Evolutionary conservation across 768 basidiomycete species (phyloP), one percentile per base, ranked within the genome.

Genomic region (Naganishia vaughanmartiniae): DNA sequence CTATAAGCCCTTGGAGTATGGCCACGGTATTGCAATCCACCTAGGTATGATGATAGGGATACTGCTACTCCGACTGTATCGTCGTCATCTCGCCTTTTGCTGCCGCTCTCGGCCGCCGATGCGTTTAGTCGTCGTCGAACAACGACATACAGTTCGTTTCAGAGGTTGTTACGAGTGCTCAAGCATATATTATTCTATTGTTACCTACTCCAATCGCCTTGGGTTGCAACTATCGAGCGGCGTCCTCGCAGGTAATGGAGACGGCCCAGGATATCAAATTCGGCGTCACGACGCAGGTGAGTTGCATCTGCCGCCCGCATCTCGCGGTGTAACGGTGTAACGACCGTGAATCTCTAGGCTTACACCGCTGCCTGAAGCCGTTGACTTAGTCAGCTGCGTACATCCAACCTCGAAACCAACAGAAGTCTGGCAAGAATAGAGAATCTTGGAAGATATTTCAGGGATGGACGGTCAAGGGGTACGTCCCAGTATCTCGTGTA

Each of bases 161-260:
- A 51, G 19, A 51, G 6, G 48, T 51, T 21, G 48, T 51, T 51
- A 12, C n/a, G 4, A n/a, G 48, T 51, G 48, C 48, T n/a, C n/a
- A 51, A n/a, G 48, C 48, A 21, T 51, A n/a, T n/a, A n/a, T n/a
- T n/a, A 26, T 51, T 51, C 48, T 51, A 51, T 51, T 51, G 48
- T 51, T n/a, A 12, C 48, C 24, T 51, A 21, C n/a, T 51, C 24
- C 48, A 21, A 15, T 26, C 24, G 24, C 21, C 48, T 26, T 51
- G 4, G 7, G n/a, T 26, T 51, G 21, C 48, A 46, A n/a, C 3
- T 12, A 51, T 26, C n/a, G 12, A 51, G n/a, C 48, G 48, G 48
- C 6, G 48, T 12, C 24, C n/a, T 21, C 21, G 7, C 7, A 21
- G n/a, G 48, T 3, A 51, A 51, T 51, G 48, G 48, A n/a, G 4